Evolutionary conservation across 208 protist species (phyloP).

Genomic region (Leishmania mexicana): DNA sequence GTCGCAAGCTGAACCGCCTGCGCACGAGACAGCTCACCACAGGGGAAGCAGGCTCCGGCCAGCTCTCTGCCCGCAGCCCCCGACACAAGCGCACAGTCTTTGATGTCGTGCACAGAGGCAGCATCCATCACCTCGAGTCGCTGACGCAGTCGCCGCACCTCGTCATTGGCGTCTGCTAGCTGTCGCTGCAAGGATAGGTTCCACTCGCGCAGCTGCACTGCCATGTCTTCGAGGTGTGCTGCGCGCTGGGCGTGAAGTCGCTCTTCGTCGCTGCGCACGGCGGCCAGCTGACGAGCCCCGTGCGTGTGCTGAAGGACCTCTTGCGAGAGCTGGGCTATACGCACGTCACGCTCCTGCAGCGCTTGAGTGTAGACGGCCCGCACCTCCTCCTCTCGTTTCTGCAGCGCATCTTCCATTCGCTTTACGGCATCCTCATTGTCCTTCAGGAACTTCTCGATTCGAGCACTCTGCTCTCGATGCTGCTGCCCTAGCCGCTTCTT

Average conservation of each 20-base stretch:
- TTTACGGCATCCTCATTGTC: slow-evolving; percentile 31
- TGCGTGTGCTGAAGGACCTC: slow-evolving; percentile 38
- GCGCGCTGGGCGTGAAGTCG: slow-evolving; percentile 5
- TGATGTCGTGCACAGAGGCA: background rate
- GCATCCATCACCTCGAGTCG: slow-evolving; percentile 2
- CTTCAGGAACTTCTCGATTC: slow-evolving; percentile 21
- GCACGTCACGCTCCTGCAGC: slow-evolving; percentile 61
- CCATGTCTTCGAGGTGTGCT: slow-evolving; percentile 19
- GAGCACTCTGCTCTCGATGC: slow-evolving; percentile 27
- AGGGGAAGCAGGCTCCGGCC: background rate
- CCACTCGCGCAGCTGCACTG: slow-evolving; percentile 21
- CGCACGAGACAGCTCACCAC: slow-evolving; percentile 4
- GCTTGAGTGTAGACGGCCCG: slow-evolving; percentile 40
- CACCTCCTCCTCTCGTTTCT: slow-evolving; percentile 44
- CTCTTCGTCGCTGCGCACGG: slow-evolving; percentile 19
- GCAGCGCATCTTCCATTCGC: slow-evolving; percentile 30
- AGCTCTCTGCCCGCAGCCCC: background rate
- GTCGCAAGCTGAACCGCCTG: slow-evolving; percentile 11
- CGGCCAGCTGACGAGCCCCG: slow-evolving; percentile 10
- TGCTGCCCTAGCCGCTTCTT: slow-evolving; percentile 31
- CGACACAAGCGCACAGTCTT: background rate
- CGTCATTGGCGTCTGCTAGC: slow-evolving; percentile 5
- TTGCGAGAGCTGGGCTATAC: slow-evolving; percentile 55
- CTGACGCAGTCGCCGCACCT: slow-evolving; percentile 16
- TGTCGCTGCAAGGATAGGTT: slow-evolving; percentile 24